Conservation (phyloP, 2,329 filamentous ascomycete genomes). For the Monosporascus sp. region DNA sequence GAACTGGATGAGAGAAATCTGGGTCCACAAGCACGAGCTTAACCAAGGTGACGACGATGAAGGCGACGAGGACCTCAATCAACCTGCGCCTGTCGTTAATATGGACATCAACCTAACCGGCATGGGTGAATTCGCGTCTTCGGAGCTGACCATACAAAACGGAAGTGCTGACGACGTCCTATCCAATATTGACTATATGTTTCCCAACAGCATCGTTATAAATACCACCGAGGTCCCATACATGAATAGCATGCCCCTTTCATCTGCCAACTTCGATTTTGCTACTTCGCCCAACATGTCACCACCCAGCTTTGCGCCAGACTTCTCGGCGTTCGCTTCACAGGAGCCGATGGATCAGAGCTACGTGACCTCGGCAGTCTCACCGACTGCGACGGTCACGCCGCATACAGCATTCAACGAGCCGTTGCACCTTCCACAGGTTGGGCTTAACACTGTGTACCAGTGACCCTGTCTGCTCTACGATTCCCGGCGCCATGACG, state of each 20-base stretch:
- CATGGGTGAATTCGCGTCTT: slow-evolving; percentile 14
- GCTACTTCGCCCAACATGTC: slow-evolving; percentile 15
- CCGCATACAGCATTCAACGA: slow-evolving; percentile 21
- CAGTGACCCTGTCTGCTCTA: background rate
- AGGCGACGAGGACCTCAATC: slow-evolving; percentile 34
- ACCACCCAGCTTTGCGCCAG: slow-evolving; percentile 11
- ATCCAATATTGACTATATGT: slow-evolving; percentile 15
- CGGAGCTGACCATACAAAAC: background rate
- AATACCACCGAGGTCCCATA: slow-evolving; percentile 14
- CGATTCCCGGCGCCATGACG: background rate
- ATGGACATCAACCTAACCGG: slow-evolving; percentile 16
- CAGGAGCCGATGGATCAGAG: slow-evolving; percentile 18
- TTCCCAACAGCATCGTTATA: slow-evolving; percentile 13
- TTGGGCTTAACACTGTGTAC: slow-evolving; percentile 22
- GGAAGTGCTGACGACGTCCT: slow-evolving; percentile 5
- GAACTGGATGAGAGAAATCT: slow-evolving; percentile 54
- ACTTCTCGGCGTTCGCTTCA: slow-evolving; percentile 12
- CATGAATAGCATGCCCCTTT: slow-evolving; percentile 18
- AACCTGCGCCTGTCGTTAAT: slow-evolving; percentile 20
- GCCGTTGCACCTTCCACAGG: slow-evolving; percentile 17
- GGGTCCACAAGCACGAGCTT: slow-evolving; percentile 31
- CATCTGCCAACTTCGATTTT: slow-evolving; percentile 26
- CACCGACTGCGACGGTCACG: slow-evolving; percentile 23
- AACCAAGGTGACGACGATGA: slow-evolving; percentile 29
- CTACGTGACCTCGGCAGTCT: slow-evolving; percentile 19